A percentile compares a stretch with the other conserved stretches of the same genome.
phyloP scores from a whole-genome alignment of 805 yeast genomes.

The Candida verbasci region DNA sequence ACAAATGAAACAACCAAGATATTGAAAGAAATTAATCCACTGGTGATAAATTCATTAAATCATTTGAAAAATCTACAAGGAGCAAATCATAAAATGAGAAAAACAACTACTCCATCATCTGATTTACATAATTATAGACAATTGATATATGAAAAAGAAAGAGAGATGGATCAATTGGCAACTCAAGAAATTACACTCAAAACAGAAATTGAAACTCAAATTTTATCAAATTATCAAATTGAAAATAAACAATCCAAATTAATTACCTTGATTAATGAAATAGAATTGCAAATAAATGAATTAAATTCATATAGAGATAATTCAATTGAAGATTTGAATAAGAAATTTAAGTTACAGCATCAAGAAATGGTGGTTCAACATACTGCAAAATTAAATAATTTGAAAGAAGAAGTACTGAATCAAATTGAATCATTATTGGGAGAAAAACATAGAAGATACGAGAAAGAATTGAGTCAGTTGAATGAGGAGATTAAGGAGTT shows the following conservation, averaged over 20 bases:
- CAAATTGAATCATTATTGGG: slow-evolving; percentile 36
- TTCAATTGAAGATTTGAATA: slow-evolving; percentile 18
- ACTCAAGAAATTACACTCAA: slow-evolving; percentile 23
- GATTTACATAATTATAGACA: slow-evolving; percentile 1
- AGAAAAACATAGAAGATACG: slow-evolving; percentile 1
- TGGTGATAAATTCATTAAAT: slow-evolving; percentile 5
- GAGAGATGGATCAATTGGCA: slow-evolving; percentile 13
- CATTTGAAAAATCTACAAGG: not conserved
- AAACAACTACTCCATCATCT: not conserved
- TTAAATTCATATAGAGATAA: slow-evolving; percentile 20
- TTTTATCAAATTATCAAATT: slow-evolving; percentile 29
- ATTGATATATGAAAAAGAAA: slow-evolving; percentile 13
- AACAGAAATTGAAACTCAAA: slow-evolving; percentile 35
- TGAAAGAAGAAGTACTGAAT: slow-evolving; percentile 23
- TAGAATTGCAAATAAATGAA: slow-evolving; percentile 30
- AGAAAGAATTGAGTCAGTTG: not conserved
- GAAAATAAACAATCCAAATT: slow-evolving; percentile 31
- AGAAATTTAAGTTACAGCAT: slow-evolving; percentile 12
- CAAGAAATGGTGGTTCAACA: slow-evolving; percentile 5
- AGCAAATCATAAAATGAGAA: slow-evolving; percentile 1
- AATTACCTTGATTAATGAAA: slow-evolving; percentile 31
- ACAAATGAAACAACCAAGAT: not conserved
- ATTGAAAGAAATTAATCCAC: not conserved
- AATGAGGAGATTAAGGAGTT: slow-evolving; percentile 12
- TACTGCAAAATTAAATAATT: slow-evolving; percentile 2